Base-by-base conservation (phyloP, 441 rosid genomes). In the Raphanus hybrid region DNA sequence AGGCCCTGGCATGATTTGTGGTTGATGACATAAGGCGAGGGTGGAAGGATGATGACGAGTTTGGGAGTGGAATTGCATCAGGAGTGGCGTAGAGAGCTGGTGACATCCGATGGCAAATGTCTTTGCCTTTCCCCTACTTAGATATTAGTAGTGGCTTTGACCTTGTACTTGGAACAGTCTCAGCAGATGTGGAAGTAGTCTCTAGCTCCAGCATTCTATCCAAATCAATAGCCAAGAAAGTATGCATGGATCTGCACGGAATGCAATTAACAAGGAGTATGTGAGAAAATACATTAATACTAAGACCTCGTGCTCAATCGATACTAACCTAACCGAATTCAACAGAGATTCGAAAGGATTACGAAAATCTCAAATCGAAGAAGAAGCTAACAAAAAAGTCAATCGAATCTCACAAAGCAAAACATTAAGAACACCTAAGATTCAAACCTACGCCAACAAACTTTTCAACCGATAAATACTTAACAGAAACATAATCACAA, bases 41-140 rank as follows among this genome's bases (percentile, higher is more conserved):
- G 90, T 14, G 84, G 82, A 88, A 96, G 0, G 97, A 91, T 45
- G 97, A 86, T 0, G 97, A 97, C 0, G 97, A 87, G 84, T 87
- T 92, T 3, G 97, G 98, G 39, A 91, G 86, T 0, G 90, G 95
- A 35, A 97, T 93, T 6, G 85, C 70, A 71, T 90, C 90, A 29
- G 94, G 99, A 57, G 96, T 91, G n/a, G 98, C 86, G 75, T 95
- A 95, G 71, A 95, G 91, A 0, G 92, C 86, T 0, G 98, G 99
- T 8, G 88, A 82, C 72, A 91, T 81, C 62, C 82, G 91, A 78
- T 89, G 99, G 41, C 87, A 88, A 67, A 71, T 81, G 12, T 57
- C 78, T 15, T 76, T 72, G 37, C 71, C 77, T 39, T 71, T 72
- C 71, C 76, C 80, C 63, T 67, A 39, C 29, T 72, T 81, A 12